A percentile compares a stretch with the other conserved stretches of the same genome.
Conservation (phyloP, 163 green algal genomes). For the Botryococcus braunii region DNA sequence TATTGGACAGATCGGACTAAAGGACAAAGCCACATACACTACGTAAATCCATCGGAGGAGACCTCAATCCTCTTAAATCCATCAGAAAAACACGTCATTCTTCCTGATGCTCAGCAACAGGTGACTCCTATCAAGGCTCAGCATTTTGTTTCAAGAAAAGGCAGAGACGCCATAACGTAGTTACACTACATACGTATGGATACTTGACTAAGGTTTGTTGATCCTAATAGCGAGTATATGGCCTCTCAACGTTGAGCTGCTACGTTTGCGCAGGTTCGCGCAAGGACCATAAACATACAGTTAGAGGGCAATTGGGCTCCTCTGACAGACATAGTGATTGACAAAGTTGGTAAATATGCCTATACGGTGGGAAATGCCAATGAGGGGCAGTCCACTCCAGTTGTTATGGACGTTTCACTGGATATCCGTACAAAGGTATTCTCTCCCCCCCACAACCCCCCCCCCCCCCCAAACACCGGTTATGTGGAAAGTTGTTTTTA, state of each 20-base stretch:
- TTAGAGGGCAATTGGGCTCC: conserved; percentile 35
- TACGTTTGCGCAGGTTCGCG: conserved; percentile 18
- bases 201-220: no score
- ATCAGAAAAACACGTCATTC: conserved; percentile 18
- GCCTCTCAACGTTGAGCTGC: no score
- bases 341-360: conserved; percentile 44
- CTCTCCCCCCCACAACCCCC: background rate
- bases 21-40: conserved; percentile 3
- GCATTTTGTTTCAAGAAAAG: no score
- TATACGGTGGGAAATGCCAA: conserved; percentile 26
- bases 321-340: conserved; percentile 32
- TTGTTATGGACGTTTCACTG: conserved; percentile 35
- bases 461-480: background rate
- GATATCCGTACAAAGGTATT: conserved; percentile 29
- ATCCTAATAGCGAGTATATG: no score
- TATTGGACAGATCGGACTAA: conserved; percentile 22
- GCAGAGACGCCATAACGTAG: no score
- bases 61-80: conserved; percentile 21
- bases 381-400: conserved; percentile 7
- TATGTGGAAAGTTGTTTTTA: background rate
- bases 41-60: conserved; percentile 21
- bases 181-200: no score
- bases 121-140: no score
- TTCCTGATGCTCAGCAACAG: conserved; percentile 29
- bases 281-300: conserved; percentile 33